phyloP scores from a whole-genome alignment of 352 stramenopile genomes.

The Hyaloperonospora brassicae region DNA sequence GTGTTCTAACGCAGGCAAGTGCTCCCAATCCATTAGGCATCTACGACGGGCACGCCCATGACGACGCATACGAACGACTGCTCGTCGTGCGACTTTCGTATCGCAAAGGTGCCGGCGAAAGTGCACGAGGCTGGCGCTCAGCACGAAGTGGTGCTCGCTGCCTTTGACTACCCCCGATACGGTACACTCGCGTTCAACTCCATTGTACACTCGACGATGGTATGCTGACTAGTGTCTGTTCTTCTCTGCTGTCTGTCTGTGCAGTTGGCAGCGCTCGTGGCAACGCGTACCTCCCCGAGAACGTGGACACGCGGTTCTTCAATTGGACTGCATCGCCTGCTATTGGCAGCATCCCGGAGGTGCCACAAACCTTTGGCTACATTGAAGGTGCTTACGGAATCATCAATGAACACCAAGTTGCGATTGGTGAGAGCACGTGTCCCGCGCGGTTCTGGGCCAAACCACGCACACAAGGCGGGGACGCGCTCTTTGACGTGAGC shows the following conservation, averaged over 20 bases:
- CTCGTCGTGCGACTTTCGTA: conserved; percentile 74
- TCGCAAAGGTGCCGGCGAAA: conserved; percentile 65
- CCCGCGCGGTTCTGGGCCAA: conserved; percentile 56
- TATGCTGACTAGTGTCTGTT: not conserved
- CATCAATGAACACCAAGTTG: conserved; percentile 77
- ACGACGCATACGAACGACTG: conserved; percentile 82
- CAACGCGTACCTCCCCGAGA: conserved; percentile 50
- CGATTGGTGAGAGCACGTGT: conserved; percentile 78
- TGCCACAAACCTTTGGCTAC: conserved; percentile 60
- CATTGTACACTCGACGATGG: not conserved
- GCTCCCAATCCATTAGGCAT: conserved; percentile 30
- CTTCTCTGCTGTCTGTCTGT: not conserved
- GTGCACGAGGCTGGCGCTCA: conserved; percentile 30
- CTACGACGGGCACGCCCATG: conserved; percentile 57
- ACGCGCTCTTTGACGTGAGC: conserved; percentile 84
- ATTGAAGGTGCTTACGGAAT: conserved; percentile 77
- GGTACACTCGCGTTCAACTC: conserved; percentile 21
- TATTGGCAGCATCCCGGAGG: conserved; percentile 68
- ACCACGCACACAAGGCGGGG: conserved; percentile 51
- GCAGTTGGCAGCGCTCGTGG: conserved; percentile 53
- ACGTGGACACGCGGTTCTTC: conserved; percentile 62
- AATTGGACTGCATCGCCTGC: conserved; percentile 49
- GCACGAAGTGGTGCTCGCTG: conserved; percentile 53
- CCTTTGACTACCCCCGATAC: conserved; percentile 68
- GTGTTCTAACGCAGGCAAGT: conserved; percentile 5